These are phyloP conservation scores for Fennellomyces sp. DNA, from an alignment of 371 early-diverging fungal genomes.

Conservation along the genomic window DNA sequence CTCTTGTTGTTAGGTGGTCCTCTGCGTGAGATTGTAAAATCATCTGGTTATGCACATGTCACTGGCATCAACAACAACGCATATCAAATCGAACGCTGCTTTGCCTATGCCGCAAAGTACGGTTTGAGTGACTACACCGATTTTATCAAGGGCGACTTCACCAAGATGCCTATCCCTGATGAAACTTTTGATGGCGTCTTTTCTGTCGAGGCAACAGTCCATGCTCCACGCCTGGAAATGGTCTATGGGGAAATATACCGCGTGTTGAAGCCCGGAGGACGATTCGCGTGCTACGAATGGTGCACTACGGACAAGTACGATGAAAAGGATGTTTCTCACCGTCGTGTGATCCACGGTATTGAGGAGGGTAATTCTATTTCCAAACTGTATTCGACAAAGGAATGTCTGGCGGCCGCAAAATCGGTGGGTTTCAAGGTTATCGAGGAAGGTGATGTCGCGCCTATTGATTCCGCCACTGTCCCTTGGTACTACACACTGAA, in stretches of 20 bases:
- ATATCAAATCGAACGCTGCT: constrained; percentile 79
- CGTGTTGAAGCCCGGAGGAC: constrained; percentile 78
- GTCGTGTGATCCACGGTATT: constrained; percentile 69
- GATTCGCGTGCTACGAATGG: constrained; percentile 80
- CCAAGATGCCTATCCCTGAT: constrained; percentile 73
- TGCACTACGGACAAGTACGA: constrained; percentile 73
- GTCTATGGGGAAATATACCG: constrained; percentile 78
- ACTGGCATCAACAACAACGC: constrained; percentile 86
- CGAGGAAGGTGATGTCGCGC: constrained; percentile 63
- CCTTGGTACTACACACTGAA: constrained; percentile 77
- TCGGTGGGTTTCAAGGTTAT: constrained; percentile 75
- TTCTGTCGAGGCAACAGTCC: constrained; percentile 82
- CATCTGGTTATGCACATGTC: constrained; percentile 71
- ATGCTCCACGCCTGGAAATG: constrained; percentile 65
- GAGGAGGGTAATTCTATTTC: constrained; percentile 83
- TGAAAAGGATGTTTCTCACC: constrained; percentile 61
- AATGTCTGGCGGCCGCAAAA: constrained; percentile 67
- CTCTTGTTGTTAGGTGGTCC: constrained; percentile 59
- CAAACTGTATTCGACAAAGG: constrained; percentile 66
- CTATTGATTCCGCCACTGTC: constrained; percentile 51
- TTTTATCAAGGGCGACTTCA: constrained; percentile 76
- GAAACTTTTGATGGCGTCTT: constrained; percentile 72
- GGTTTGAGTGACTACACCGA: constrained; percentile 51
- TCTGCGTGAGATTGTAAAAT: constrained; percentile 74
- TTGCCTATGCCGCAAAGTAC: constrained; percentile 62